phyloP scores from a whole-genome alignment of 1,284 basidiomycete species.

The Rhodotorula sp. region DNA sequence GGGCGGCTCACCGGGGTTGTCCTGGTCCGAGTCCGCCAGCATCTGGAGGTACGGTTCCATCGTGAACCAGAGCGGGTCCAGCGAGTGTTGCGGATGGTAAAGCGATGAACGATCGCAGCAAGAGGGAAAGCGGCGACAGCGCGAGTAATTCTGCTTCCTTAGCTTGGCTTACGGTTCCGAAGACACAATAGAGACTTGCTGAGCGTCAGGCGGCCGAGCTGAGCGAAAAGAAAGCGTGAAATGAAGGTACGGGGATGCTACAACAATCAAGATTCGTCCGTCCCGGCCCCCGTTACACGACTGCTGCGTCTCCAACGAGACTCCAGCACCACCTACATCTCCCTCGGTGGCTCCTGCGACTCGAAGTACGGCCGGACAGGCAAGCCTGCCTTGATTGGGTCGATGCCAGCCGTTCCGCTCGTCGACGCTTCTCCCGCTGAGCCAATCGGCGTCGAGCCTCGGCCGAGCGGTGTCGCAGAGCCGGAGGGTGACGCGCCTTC shows the following conservation, averaged over 20 bases:
- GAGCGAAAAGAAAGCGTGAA: no score
- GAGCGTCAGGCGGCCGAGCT: no score
- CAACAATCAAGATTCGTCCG: neutral
- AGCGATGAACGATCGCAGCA: neutral
- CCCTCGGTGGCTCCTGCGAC: slow-evolving; percentile 8
- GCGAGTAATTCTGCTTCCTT: no score
- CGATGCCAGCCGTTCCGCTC: slow-evolving; percentile 6
- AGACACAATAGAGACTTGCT: no score
- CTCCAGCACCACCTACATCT: slow-evolving; percentile 5
- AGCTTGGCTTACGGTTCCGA: no score
- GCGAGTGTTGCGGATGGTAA: neutral
- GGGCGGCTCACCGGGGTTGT: neutral
- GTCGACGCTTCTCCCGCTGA: neutral
- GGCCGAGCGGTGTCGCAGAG: neutral
- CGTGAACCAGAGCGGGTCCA: neutral
- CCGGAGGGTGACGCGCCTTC: neutral
- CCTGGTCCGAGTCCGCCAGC: neutral
- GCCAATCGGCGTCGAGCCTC: neutral
- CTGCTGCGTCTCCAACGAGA: no score
- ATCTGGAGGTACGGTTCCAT: neutral
- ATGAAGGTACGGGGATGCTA: neutral
- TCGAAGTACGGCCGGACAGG: slow-evolving; percentile 13
- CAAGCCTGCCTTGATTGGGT: slow-evolving; percentile 7
- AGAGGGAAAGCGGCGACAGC: neutral
- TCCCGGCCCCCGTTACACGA: no score